Evolutionary conservation across 2,329 filamentous ascomycete species (phyloP).

Genomic region (Sarocladium brachiariae): DNA sequence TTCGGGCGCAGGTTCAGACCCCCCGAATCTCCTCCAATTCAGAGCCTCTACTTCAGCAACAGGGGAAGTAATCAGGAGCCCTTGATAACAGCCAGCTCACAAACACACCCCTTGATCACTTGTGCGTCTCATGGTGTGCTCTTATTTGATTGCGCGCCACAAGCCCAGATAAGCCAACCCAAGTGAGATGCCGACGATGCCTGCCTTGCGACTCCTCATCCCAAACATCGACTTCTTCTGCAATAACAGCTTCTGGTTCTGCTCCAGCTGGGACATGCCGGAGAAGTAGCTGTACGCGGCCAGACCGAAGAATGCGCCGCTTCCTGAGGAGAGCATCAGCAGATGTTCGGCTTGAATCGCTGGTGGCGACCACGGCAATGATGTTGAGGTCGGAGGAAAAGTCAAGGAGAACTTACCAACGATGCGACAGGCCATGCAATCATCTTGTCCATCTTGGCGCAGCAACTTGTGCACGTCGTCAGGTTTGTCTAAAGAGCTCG

Average conservation of each 20-base stretch:
- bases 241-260: constrained; percentile 58
- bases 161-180: constrained; percentile 63
- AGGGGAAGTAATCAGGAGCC: too few relatives aligned
- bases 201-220: constrained; percentile 61
- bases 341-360: too few relatives aligned
- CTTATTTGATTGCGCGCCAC: constrained; percentile 57
- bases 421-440: constrained; percentile 66
- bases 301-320: constrained; percentile 67
- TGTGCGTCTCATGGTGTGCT: not conserved
- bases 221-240: constrained; percentile 65
- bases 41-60: not conserved
- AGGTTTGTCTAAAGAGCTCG: constrained; percentile 50
- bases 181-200: constrained; percentile 61
- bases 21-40: not conserved
- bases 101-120: not conserved
- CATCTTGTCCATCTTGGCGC: constrained; percentile 49
- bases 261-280: constrained; percentile 63
- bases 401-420: constrained; percentile 50
- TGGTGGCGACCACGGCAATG: too few relatives aligned
- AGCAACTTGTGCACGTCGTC: constrained; percentile 55
- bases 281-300: constrained; percentile 72
- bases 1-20: too few relatives aligned
- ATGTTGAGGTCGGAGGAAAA: not conserved
- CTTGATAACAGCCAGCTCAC: not conserved
- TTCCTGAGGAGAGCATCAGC: constrained; percentile 51